Conservation (phyloP, 116 monocot genomes). For the Iris pallida region DNA sequence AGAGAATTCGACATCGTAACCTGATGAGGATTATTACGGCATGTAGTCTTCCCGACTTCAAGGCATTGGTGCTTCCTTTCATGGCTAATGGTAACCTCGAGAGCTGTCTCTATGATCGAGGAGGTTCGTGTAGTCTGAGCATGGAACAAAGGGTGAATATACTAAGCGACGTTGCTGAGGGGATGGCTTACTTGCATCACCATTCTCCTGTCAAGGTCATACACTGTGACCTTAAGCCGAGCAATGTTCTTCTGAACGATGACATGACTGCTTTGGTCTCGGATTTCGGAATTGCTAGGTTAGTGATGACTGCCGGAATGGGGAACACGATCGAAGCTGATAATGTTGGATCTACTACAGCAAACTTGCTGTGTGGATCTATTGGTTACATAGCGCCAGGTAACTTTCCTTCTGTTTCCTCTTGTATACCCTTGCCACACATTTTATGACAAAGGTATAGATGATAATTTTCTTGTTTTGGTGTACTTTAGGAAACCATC, state of each 20-base stretch:
- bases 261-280: constrained; percentile 23
- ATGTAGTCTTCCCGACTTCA: constrained; percentile 24
- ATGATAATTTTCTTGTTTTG: too few species aligned
- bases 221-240: constrained; percentile 19
- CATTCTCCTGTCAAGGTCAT: constrained; percentile 14
- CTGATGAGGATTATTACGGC: constrained; percentile 30
- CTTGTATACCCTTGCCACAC: too few species aligned
- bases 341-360: constrained; percentile 11
- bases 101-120: constrained; percentile 1
- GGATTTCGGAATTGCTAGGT: constrained; percentile 26
- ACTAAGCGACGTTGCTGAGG: constrained; percentile 20
- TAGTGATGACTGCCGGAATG: constrained; percentile 6
- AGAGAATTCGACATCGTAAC: constrained; percentile 26
- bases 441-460: too few species aligned
- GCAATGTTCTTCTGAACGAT: constrained; percentile 17
- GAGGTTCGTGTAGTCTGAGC: constrained; percentile 1
- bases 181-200: constrained; percentile 24
- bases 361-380: constrained; percentile 44
- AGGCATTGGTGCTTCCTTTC: constrained; percentile 28
- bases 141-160: constrained; percentile 17
- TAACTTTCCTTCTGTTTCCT: constrained; percentile 1
- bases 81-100: constrained; percentile 32
- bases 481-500: too few species aligned
- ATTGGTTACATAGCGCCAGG: constrained; percentile 47
- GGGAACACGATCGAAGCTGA: constrained; percentile 7